A percentile compares a stretch with the other conserved stretches of the same genome.
Evolutionary conservation across 306 rosid species (phyloP).

Genomic region (Quercus gilva): DNA sequence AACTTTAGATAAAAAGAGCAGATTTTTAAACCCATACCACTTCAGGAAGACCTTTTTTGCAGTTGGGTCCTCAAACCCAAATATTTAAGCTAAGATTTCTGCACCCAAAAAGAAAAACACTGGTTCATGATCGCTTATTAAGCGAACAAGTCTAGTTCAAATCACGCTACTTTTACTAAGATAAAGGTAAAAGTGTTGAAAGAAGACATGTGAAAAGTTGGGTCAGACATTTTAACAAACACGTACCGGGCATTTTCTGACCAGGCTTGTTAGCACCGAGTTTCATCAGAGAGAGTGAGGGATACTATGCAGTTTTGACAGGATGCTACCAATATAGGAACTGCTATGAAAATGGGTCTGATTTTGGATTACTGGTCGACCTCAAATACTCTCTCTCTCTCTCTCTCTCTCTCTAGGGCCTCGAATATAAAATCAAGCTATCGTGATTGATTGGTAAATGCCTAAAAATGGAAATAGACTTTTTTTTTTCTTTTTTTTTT

Average conservation of each 20-base stretch:
- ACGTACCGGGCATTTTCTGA: neutral
- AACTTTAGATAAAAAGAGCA: neutral
- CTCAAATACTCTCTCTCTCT: too few relatives aligned
- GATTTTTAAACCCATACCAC: neutral
- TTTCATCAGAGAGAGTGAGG: neutral
- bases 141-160: neutral
- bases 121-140: too few relatives aligned
- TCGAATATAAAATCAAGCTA: too few relatives aligned
- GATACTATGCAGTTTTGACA: neutral
- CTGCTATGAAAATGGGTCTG: neutral
- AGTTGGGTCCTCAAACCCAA: neutral
- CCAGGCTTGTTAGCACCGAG: neutral
- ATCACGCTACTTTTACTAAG: neutral
- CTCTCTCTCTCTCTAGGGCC: too few relatives aligned
- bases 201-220: neutral
- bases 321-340: neutral
- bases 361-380: neutral
- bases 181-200: neutral
- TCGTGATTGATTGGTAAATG: too few relatives aligned
- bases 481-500: too few relatives aligned
- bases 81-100: neutral
- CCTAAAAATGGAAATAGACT: too few relatives aligned
- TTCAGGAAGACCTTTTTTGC: neutral
- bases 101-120: neutral
- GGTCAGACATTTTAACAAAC: neutral